phyloP scores from a whole-genome alignment of 306 rosid genomes.

The Prunus padus region DNA sequence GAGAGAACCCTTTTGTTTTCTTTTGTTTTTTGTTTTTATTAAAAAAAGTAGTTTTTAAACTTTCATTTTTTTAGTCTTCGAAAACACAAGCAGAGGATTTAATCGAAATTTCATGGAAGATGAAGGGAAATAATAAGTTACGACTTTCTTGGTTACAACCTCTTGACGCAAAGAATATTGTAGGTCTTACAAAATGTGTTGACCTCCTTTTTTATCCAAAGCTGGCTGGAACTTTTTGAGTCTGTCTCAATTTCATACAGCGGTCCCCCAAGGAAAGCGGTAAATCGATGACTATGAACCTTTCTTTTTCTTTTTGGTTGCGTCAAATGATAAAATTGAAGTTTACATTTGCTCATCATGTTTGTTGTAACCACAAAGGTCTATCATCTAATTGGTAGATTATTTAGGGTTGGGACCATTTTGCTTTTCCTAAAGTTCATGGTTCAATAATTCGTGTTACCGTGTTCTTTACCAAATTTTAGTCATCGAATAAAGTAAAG shows the following conservation, averaged over 20 bases:
- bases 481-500: background rate
- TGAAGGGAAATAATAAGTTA: background rate
- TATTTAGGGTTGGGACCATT: too few relatives aligned
- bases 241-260: background rate
- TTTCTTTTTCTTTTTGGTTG: background rate
- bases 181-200: background rate
- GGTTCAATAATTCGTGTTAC: background rate
- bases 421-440: background rate
- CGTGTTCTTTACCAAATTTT: background rate
- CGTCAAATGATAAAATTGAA: background rate
- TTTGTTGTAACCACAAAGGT: background rate
- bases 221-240: too few relatives aligned
- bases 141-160: conserved; percentile 2
- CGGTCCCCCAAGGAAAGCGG: background rate
- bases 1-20: too few relatives aligned
- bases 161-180: conserved; percentile 10
- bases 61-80: background rate
- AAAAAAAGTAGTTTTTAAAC: background rate
- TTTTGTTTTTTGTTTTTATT: too few relatives aligned
- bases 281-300: background rate
- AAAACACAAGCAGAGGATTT: background rate
- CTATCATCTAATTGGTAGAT: background rate
- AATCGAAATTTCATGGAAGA: background rate
- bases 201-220: background rate
- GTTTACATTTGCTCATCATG: background rate